Percentiles rank a stretch among this genome's conserved stretches.
Conservation (phyloP, 495 filamentous ascomycete genomes). For the Penicillium arizonense region DNA sequence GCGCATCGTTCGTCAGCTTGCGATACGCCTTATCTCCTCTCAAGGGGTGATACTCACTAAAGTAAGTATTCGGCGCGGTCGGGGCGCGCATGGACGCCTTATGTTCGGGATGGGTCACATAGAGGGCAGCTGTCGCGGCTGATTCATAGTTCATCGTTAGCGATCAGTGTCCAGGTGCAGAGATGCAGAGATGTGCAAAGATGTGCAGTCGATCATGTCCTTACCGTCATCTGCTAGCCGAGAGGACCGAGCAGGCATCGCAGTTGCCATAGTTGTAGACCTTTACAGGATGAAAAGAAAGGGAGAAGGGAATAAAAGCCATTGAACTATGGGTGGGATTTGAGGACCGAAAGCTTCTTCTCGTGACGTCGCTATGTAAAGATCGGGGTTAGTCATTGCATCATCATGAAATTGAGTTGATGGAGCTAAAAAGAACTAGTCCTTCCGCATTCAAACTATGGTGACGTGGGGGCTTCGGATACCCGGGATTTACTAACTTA, state of each 20-base stretch:
- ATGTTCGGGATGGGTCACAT: conserved; percentile 46
- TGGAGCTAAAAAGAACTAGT: not conserved
- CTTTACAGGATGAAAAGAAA: conserved; percentile 8
- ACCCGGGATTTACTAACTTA: not conserved
- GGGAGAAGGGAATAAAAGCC: conserved; percentile 2
- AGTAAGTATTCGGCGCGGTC: conserved; percentile 15
- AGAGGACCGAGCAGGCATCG: conserved; percentile 28
- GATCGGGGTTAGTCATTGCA: conserved; percentile 22
- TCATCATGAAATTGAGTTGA: conserved; percentile 14
- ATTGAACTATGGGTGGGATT: conserved; percentile 21
- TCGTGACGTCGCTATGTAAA: conserved; percentile 23
- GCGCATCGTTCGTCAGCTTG: conserved; percentile 10
- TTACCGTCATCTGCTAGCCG: conserved; percentile 45
- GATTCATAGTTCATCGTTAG: conserved; percentile 11
- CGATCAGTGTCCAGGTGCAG: not conserved
- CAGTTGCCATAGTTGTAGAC: conserved; percentile 32
- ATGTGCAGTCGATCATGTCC: conserved; percentile 11
- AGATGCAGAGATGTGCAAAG: not conserved
- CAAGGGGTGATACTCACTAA: conserved; percentile 20
- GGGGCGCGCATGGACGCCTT: conserved; percentile 36
- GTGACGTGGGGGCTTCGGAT: conserved; percentile 12
- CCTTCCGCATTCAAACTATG: not conserved
- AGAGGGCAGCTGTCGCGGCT: conserved; percentile 55
- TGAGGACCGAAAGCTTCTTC: conserved; percentile 32
- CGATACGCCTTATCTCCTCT: not conserved